These are phyloP conservation scores for Phytopythium chamaehyphon DNA, from an alignment of 352 stramenopile species.

Conservation along the genomic window DNA sequence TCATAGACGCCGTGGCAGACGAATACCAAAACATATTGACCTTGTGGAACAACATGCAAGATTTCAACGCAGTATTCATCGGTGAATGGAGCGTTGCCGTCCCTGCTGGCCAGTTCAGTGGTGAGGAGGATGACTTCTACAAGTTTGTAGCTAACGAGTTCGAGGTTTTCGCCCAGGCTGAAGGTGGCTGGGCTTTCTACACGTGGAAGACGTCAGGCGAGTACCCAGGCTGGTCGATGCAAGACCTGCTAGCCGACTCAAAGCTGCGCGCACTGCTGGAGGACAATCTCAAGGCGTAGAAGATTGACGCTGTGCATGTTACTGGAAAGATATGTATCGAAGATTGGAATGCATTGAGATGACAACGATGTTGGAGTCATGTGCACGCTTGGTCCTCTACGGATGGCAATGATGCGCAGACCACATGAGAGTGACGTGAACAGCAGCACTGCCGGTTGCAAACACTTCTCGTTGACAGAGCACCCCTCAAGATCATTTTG, in stretches of 20 bases:
- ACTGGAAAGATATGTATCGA: not conserved
- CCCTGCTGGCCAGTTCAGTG: slow-evolving; percentile 38
- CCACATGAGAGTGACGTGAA: too few species aligned
- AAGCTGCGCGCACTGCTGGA: not conserved
- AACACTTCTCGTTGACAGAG: not conserved
- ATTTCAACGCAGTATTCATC: slow-evolving; percentile 45
- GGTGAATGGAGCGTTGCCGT: slow-evolving; percentile 57
- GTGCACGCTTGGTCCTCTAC: too few species aligned
- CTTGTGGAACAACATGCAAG: slow-evolving; percentile 26
- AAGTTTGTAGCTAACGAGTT: slow-evolving; percentile 44
- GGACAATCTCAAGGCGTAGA: not conserved
- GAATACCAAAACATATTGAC: slow-evolving; percentile 22
- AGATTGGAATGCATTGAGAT: not conserved
- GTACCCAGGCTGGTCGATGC: slow-evolving; percentile 55
- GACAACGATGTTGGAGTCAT: slow-evolving; percentile 1
- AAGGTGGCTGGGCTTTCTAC: slow-evolving; percentile 66
- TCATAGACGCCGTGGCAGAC: slow-evolving; percentile 35
- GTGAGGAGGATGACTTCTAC: slow-evolving; percentile 36
- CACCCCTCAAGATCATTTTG: not conserved
- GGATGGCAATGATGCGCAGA: too few species aligned
- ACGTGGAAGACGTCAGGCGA: slow-evolving; percentile 49
- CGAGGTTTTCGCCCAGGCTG: slow-evolving; percentile 39
- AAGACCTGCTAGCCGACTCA: slow-evolving; percentile 41
- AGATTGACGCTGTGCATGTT: too few species aligned
- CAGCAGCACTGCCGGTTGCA: too few species aligned